phyloP scores from a whole-genome alignment of 257 asterid species.

The Nicotiana sylvestris region DNA sequence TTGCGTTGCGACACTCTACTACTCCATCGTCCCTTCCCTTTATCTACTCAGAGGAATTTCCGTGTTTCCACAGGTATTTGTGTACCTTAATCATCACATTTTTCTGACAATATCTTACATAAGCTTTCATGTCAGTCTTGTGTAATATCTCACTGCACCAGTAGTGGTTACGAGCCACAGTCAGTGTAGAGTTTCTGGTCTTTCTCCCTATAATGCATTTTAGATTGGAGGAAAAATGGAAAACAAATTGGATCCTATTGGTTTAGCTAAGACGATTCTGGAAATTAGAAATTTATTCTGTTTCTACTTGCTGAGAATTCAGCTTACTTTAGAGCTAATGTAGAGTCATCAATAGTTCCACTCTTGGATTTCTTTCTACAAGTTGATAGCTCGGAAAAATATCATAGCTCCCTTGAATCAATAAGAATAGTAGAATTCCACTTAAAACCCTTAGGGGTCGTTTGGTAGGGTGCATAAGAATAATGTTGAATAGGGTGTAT shows the following conservation, averaged over 20 bases:
- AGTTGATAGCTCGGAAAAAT: neutral
- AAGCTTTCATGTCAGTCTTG: neutral
- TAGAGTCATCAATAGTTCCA: neutral
- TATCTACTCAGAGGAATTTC: conserved; percentile 56
- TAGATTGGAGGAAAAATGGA: no score
- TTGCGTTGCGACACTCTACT: conserved; percentile 61
- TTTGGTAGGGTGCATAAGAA: no score
- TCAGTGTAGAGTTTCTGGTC: neutral
- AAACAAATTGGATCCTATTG: neutral
- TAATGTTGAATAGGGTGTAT: no score
- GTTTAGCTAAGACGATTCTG: neutral
- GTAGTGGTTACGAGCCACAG: neutral
- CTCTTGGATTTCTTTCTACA: neutral
- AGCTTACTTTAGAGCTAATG: neutral
- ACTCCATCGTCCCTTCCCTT: conserved; percentile 64
- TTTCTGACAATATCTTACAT: neutral
- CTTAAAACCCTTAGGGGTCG: no score
- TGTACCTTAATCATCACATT: neutral
- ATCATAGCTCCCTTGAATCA: neutral
- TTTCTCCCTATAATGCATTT: neutral
- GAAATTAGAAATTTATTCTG: neutral
- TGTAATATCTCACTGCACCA: neutral
- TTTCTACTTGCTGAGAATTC: neutral
- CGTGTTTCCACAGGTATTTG: conserved; percentile 65
- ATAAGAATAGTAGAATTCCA: no score